Evolutionary conservation across 2,329 filamentous ascomycete species (phyloP).

Genomic region (Diaporthe sp.): DNA sequence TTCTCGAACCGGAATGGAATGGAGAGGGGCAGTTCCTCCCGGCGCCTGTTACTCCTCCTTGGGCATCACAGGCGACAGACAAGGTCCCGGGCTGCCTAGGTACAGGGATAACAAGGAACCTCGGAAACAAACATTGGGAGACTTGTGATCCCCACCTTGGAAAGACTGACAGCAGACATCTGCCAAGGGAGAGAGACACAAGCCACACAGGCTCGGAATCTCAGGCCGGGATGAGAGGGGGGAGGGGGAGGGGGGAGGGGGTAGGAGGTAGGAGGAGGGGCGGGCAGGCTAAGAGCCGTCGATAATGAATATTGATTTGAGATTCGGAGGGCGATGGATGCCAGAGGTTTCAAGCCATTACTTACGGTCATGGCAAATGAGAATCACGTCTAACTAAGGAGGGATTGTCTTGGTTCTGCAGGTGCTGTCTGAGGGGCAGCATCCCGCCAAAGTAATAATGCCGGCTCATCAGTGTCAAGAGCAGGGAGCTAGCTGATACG

Average conservation of each 20-base stretch:
- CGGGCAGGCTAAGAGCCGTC: constrained; percentile 7
- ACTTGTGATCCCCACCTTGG: constrained; percentile 13
- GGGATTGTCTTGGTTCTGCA: constrained; percentile 32
- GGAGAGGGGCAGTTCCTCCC: not conserved
- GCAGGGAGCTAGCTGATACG: constrained; percentile 5
- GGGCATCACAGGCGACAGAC: constrained; percentile 15
- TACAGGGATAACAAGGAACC: constrained; percentile 9
- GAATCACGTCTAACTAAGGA: constrained; percentile 21
- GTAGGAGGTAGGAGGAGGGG: not conserved
- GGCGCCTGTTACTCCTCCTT: not conserved
- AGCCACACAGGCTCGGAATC: constrained; percentile 4
- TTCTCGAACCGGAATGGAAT: constrained; percentile 7
- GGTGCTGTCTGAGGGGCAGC: constrained; percentile 11
- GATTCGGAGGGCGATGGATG: constrained; percentile 5
- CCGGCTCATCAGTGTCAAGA: constrained; percentile 8
- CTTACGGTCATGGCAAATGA: constrained; percentile 15
- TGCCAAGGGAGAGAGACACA: constrained; percentile 19
- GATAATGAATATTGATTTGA: constrained; percentile 13
- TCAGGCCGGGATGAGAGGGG: not conserved
- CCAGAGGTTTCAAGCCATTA: constrained; percentile 6
- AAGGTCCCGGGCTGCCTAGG: constrained; percentile 2
- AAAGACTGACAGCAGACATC: not conserved
- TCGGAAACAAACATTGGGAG: not conserved
- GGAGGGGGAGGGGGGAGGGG: not conserved
- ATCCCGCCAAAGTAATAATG: constrained; percentile 2